Conservation (phyloP, 1,284 basidiomycete species). For the Puccinia novopanici region DNA sequence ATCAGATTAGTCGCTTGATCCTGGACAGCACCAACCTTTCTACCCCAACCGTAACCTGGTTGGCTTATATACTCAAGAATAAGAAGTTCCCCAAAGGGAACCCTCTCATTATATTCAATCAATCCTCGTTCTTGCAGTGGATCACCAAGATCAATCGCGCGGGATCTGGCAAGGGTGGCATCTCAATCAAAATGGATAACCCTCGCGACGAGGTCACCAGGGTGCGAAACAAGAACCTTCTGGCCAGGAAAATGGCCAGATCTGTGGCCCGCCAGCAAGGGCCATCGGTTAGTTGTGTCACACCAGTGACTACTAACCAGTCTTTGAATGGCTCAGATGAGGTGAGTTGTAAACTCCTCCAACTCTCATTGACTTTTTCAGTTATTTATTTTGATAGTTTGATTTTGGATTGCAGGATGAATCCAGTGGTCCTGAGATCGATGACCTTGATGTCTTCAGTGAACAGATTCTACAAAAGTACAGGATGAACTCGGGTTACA, state of each 20-base stretch:
- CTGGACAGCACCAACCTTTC: not conserved
- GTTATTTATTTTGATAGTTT: not conserved
- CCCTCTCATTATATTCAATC: not conserved
- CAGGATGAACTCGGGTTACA: not conserved
- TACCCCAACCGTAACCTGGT: not conserved
- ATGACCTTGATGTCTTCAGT: not conserved
- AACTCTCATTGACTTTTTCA: no score
- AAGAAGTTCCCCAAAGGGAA: not conserved
- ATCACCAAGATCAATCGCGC: not conserved
- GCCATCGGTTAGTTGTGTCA: not conserved
- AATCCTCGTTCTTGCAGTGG: not conserved
- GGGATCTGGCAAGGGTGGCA: not conserved
- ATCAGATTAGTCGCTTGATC: not conserved
- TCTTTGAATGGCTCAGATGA: no score
- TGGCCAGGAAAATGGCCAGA: not conserved
- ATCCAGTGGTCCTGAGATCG: not conserved
- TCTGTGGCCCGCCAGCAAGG: not conserved
- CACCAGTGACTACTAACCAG: not conserved
- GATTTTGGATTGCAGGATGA: not conserved
- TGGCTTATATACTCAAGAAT: conserved; percentile 7
- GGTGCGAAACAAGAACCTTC: not conserved
- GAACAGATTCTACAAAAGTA: not conserved
- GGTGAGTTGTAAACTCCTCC: no score
- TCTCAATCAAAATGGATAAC: not conserved
- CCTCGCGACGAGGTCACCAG: not conserved